phyloP scores from a whole-genome alignment of 2,329 filamentous ascomycete species.

The Colletotrichum sp. region DNA sequence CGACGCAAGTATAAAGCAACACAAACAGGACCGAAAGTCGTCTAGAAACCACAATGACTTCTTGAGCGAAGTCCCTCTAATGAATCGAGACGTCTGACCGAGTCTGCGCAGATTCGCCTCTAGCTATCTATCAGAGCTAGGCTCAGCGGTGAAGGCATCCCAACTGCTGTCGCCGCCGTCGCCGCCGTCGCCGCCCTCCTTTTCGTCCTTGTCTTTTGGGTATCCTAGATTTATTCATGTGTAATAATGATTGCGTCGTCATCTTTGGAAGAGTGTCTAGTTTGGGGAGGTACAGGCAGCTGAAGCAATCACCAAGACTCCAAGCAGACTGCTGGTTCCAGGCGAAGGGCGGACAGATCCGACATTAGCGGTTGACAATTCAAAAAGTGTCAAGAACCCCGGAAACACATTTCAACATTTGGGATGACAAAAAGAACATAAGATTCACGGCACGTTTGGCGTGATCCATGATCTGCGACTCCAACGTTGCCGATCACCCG shows the following conservation, averaged over 20 bases:
- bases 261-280: too few relatives aligned
- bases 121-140: fast-evolving
- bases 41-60: neutral
- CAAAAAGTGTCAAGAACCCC: fast-evolving
- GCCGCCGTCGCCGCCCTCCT: neutral
- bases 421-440: neutral
- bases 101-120: neutral
- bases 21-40: fast-evolving
- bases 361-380: fast-evolving
- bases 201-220: neutral
- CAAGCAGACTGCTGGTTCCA: too few relatives aligned
- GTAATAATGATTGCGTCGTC: too few relatives aligned
- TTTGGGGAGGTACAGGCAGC: fast-evolving
- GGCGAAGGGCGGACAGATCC: too few relatives aligned
- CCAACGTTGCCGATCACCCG: neutral
- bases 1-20: neutral
- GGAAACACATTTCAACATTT: neutral
- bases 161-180: neutral
- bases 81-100: neutral
- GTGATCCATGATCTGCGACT: neutral
- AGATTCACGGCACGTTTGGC: neutral
- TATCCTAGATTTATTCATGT: fast-evolving
- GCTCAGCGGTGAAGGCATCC: neutral
- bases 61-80: neutral
- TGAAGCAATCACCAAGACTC: too few relatives aligned